These are phyloP conservation scores for Cucurbita ficifolia DNA, from an alignment of 306 rosid genomes.

Conservation along the genomic window DNA sequence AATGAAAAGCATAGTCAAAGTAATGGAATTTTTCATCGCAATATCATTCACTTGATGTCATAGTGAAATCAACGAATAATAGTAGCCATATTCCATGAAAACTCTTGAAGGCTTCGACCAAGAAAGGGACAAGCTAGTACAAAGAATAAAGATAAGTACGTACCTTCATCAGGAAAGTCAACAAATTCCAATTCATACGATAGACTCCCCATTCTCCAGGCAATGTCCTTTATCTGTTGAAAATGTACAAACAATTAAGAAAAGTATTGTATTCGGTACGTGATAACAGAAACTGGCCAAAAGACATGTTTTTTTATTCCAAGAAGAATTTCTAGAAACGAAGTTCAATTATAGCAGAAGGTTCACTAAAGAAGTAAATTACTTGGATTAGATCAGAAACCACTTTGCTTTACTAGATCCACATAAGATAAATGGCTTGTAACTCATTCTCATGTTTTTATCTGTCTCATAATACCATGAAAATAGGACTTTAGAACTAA, in stretches of 20 bases:
- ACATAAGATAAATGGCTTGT: background rate
- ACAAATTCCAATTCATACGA: slow-evolving; percentile 28
- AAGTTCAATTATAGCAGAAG: background rate
- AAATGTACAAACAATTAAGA: background rate
- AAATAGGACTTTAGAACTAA: background rate
- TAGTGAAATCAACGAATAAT: background rate
- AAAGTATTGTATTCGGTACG: background rate
- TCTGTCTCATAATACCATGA: background rate
- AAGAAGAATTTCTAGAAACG: background rate
- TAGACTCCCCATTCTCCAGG: slow-evolving; percentile 11
- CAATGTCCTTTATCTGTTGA: slow-evolving; percentile 31
- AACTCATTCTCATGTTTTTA: background rate
- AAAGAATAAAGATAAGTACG: slow-evolving; percentile 5
- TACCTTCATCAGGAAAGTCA: slow-evolving; percentile 73
- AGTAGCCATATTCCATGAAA: background rate
- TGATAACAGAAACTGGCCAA: background rate
- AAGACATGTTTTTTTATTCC: background rate
- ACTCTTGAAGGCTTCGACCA: background rate
- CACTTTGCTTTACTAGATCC: background rate
- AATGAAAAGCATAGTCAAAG: background rate
- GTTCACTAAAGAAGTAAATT: background rate
- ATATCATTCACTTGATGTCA: background rate
- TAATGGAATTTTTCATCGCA: background rate
- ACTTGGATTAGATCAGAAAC: background rate
- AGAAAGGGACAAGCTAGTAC: background rate